Base-by-base conservation (phyloP, 169 alveolate species). In the Plasmodium yoelii region DNA sequence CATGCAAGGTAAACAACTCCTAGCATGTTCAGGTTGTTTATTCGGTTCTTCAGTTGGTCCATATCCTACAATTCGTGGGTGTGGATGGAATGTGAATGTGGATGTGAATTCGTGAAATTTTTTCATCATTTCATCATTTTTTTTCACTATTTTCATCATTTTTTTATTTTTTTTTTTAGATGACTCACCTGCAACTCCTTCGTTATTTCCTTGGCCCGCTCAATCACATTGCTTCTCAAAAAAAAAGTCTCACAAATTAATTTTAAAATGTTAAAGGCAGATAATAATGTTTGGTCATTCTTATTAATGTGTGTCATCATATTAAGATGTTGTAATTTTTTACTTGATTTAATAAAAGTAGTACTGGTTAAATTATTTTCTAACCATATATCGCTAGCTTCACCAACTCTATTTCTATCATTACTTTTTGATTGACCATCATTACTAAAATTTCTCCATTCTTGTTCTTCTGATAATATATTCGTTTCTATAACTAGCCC, bases 1-100 rank as follows among this genome's bases (percentile, higher is more conserved):
- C 97, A 93, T n/a, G 97, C 98, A 89, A 96, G 60, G 67, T 96
- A 96, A 5, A 94, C 92, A 19, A 96, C 94, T 9, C 98, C 97
- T 46, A 96, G 86, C 88, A 94, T 94, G 87, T 95, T 90, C 51
- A 92, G 68, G 57, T 70, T 67, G 70, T 93, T 93, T 56, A 92
- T 44, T 10, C 95, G 84, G 47, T 91, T 93, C 26, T 93, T 93
- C 57, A 95, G 65, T 22, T 93, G 93, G 63, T 80, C 72, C 88
- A 88, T 42, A 28, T 88, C 92, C 94, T 90, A 67, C 5, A 92
- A 73, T 0, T 0, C 59, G 94, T 72, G 39, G n/a, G n/a, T n/a
- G n/a, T n/a, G n/a, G n/a, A n/a, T n/a, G n/a, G n/a, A n/a, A n/a
- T n/a, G n/a, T n/a, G n/a, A n/a, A n/a, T n/a, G n/a, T n/a, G n/a